Evolutionary conservation across 805 yeast species (phyloP), one percentile per base, ranked within the genome.

Genomic region (Candida tammaniensis): DNA sequence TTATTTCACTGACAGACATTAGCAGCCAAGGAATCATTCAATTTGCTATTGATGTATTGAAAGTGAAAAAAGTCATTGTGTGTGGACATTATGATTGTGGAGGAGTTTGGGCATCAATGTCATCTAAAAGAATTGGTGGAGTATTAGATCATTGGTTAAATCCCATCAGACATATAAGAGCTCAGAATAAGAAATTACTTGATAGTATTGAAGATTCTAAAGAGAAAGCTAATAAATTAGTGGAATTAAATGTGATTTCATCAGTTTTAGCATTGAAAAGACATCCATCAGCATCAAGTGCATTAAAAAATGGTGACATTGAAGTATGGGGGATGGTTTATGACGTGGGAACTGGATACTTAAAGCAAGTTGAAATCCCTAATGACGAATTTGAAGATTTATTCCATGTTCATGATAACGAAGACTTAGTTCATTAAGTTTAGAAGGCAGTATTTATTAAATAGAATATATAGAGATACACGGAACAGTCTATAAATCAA

Each of bases 1-100:
- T 81, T 22, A 71, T 88, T 33, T 73, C 78, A 35, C 69, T 82
- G 17, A 75, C 78, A 36, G 97, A 91, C 56, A 64, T 82, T 28
- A 74, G 87, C 25, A 71, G 82, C 13, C 78, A 77, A 54, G 81
- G 95, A 0, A 88, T 88, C 2, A 64, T 91, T 19, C 96, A 89
- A 58, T 86, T 86, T 52, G 95, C 96, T 4, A 77, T 91, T 46
- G 88, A 86, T 46, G 86, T 82, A 10, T 69, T 89, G 40, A 82
- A 84, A 51, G 94, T 91, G 24, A 73, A 71, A 45, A 86, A 85
- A 53, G 78, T 89, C 33, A 72, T 89, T 36, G 83, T 89, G 5
- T 86, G 96, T 61, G 98, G 97, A 3, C 98, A 89, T 61, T 83
- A 93, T 20, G 95, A 86, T 58, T 89, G 98, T 70, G 96, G 96